A percentile compares a stretch with the other conserved stretches of the same genome.
Conservation (phyloP, 2,329 filamentous ascomycete species). For the Escovopsis sp. region DNA sequence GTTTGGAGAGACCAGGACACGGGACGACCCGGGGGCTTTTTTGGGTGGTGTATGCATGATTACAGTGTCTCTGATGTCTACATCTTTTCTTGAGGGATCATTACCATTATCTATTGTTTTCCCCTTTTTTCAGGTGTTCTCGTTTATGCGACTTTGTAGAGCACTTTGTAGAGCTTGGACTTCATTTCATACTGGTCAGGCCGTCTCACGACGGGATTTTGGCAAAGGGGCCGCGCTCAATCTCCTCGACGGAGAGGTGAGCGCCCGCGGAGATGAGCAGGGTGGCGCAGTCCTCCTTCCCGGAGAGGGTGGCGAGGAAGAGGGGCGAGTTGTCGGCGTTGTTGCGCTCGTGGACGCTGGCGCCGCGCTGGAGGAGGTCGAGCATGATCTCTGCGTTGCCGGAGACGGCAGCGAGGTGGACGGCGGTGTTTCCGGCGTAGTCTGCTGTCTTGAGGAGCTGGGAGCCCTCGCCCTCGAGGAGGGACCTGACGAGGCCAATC, state of each 20-base stretch:
- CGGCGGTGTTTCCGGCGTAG: conserved; percentile 65
- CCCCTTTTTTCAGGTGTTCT: background rate
- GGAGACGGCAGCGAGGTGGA: conserved; percentile 43
- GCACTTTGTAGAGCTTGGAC: background rate
- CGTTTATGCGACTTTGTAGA: background rate
- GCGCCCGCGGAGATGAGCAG: conserved; percentile 45
- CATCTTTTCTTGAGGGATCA: conserved; percentile 1
- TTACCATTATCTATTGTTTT: background rate
- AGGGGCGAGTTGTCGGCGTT: conserved; percentile 51
- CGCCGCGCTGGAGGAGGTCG: conserved; percentile 44
- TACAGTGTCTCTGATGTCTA: background rate
- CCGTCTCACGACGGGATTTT: conserved; percentile 7
- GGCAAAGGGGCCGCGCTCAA: conserved; percentile 15
- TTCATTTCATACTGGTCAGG: background rate
- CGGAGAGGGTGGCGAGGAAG: conserved; percentile 45
- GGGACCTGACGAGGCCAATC: conserved; percentile 46
- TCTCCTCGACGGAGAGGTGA: conserved; percentile 33
- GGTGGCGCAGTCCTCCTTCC: conserved; percentile 36
- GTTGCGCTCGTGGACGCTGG: conserved; percentile 53
- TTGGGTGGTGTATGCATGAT: no score
- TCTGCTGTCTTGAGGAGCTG: conserved; percentile 61
- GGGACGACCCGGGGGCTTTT: no score
- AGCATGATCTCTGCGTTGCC: conserved; percentile 40
- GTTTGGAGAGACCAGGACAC: no score
- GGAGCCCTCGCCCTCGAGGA: conserved; percentile 50